Evolutionary conservation across 805 yeast genomes (phyloP).

Genomic region (Ogataea trehalophila): DNA sequence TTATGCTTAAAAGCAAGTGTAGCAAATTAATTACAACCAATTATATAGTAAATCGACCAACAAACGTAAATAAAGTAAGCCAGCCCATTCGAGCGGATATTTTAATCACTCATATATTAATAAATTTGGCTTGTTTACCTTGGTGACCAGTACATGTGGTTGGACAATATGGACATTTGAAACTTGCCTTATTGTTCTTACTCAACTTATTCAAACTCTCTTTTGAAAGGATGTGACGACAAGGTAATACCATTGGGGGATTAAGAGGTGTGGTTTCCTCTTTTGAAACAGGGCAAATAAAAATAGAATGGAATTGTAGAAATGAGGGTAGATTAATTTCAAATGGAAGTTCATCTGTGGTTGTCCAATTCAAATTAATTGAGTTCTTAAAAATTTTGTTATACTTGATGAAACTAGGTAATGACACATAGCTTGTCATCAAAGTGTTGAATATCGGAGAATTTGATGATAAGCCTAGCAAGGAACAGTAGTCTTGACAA

Average conservation of each 20-base stretch:
- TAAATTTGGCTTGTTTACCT: slow-evolving; percentile 42
- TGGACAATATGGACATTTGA: slow-evolving; percentile 76
- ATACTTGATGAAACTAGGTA: slow-evolving; percentile 49
- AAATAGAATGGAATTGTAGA: slow-evolving; percentile 57
- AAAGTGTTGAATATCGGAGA: slow-evolving; percentile 49
- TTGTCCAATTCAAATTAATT: slow-evolving; percentile 48
- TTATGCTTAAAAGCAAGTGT: not conserved
- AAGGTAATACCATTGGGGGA: slow-evolving; percentile 44
- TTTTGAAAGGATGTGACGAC: slow-evolving; percentile 50
- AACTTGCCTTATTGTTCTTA: slow-evolving; percentile 33
- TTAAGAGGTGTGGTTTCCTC: slow-evolving; percentile 56
- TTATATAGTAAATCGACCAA: not conserved
- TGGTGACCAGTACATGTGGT: slow-evolving; percentile 36
- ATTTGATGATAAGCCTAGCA: slow-evolving; percentile 44
- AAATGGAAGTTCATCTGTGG: slow-evolving; percentile 56
- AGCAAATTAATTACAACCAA: too few relatives aligned
- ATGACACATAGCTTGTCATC: slow-evolving; percentile 48
- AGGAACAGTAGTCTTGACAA: slow-evolving; percentile 45
- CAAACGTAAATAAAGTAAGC: not conserved
- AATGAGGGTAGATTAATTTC: slow-evolving; percentile 51
- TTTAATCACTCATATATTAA: slow-evolving; percentile 23
- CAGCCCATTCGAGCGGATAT: not conserved
- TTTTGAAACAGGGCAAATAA: slow-evolving; percentile 67
- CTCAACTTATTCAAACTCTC: slow-evolving; percentile 47
- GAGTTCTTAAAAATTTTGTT: slow-evolving; percentile 33